Evolutionary conservation across 2,329 filamentous ascomycete genomes (phyloP), one percentile per base, ranked within the genome.

Genomic region (Massarina eburnea): DNA sequence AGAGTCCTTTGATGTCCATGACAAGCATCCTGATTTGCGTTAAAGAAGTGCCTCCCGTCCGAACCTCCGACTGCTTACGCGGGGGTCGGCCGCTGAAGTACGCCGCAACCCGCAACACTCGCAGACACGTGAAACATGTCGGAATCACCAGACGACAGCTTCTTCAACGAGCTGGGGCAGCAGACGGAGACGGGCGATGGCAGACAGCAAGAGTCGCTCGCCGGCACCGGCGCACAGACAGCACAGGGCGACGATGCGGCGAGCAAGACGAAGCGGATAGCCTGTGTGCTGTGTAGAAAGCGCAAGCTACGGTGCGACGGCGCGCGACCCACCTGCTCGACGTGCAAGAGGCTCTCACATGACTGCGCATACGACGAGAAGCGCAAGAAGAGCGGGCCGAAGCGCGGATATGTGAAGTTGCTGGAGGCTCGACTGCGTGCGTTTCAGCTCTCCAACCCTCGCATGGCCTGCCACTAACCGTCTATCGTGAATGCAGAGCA

Each of bases 271-370:
- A 97, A 97, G 77, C 83, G 92, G 57, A 88, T 97, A 61, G 94
- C 94, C 29, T 99, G 94, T 70, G 89, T 96, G 65, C 85, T 97
- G 52, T 99, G 94, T 68, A 81, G 92, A 61, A 94, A 91, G 73
- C 82, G 92, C 66, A 97, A 97, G 74, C 77, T 96, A 57, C 87
- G 88, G 72, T 96, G 91, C 71, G 91, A 96, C 68, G 91, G 91
- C 29, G 76, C 81, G 42, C 85, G 88, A 53, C 91, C 91, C 18
- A 89, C 87, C 57, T 96, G 91, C 67, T 90, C 87, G 60, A 96
- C 91, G 20, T 96, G 91, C 71, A 84, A 88, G 24, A 80, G 91
- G n/a, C 76, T 96, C 40, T 85, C 88, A 34, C 91, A 96, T 71
- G 82, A 86, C 44, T 96, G 91, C 73, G 85, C 88, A 50, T 96